A percentile compares a stretch with the other conserved stretches of the same genome.
phyloP scores from a whole-genome alignment of 1,284 basidiomycete species.

The Apiotrichum gracile region DNA sequence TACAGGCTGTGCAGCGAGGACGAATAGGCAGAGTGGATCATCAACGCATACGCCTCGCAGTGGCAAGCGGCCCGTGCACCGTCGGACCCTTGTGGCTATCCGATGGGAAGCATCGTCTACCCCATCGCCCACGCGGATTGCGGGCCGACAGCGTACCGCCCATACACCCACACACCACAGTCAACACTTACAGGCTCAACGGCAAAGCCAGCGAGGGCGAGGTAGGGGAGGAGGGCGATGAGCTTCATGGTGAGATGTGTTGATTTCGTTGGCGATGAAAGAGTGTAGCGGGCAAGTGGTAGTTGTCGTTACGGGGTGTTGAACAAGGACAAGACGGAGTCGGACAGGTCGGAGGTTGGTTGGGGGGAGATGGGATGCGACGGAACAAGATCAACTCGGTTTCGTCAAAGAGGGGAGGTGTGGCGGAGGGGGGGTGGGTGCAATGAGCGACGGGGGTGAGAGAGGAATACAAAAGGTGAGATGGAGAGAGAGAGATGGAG shows the following conservation, averaged over 20 bases:
- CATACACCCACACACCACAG: no score
- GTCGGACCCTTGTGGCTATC: no score
- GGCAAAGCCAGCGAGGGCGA: slow-evolving; percentile 15
- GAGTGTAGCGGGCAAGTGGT: not conserved
- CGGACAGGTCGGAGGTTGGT: no score
- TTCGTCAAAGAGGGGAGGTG: not conserved
- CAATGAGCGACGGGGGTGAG: not conserved
- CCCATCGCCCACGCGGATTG: no score
- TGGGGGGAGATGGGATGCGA: not conserved
- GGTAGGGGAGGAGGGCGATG: slow-evolving; percentile 16
- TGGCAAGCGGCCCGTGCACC: no score
- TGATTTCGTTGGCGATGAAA: not conserved
- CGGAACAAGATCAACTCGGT: not conserved
- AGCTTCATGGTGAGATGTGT: slow-evolving; percentile 8
- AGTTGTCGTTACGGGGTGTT: not conserved
- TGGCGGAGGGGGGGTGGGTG: not conserved
- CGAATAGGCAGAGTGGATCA: no score
- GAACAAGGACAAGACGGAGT: not conserved
- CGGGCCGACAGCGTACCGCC: no score
- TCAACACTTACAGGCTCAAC: slow-evolving; percentile 17
- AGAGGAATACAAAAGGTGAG: not conserved
- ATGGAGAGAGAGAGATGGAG: not conserved
- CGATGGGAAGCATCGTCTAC: no score
- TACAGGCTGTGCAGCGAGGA: no score
- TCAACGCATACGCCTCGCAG: no score